Conservation (phyloP, 768 basidiomycete species). For the Cystobasidium tubakii region DNA sequence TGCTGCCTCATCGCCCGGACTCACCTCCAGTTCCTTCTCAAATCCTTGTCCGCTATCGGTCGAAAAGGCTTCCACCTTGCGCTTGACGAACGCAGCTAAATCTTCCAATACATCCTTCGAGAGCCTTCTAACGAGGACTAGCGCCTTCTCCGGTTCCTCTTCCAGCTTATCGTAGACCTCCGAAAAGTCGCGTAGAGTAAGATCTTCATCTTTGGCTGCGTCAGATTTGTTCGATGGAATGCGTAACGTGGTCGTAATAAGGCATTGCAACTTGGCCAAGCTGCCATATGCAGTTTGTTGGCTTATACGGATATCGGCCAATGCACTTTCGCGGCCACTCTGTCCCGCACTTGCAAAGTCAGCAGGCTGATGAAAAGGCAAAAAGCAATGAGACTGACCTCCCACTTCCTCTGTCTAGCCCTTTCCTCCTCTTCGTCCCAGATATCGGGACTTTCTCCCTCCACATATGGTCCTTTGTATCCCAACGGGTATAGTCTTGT, state of each 20-base stretch:
- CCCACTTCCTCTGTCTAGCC: slow-evolving; percentile 62
- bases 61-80: slow-evolving; percentile 53
- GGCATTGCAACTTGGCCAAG: slow-evolving; percentile 3
- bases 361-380: not conserved
- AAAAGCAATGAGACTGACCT: slow-evolving; percentile 52
- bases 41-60: slow-evolving; percentile 61
- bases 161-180: slow-evolving; percentile 31
- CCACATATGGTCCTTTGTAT: slow-evolving; percentile 63
- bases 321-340: not conserved
- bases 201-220: slow-evolving; percentile 32
- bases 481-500: slow-evolving; percentile 70
- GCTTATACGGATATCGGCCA: slow-evolving; percentile 7
- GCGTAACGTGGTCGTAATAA: not conserved
- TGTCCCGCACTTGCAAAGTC: not conserved
- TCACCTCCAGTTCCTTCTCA: slow-evolving; percentile 65
- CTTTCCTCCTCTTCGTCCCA: slow-evolving; percentile 66
- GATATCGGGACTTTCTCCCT: slow-evolving; percentile 58
- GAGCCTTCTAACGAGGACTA: slow-evolving; percentile 55
- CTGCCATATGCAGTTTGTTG: not conserved
- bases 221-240: slow-evolving; percentile 33
- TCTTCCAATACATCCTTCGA: slow-evolving; percentile 28
- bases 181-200: not conserved
- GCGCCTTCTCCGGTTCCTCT: slow-evolving; percentile 47
- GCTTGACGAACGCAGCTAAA: slow-evolving; percentile 19
- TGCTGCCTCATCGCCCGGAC: slow-evolving; percentile 38